Evolutionary conservation across 768 basidiomycete species (phyloP).

Genomic region (Serendipita sp.): DNA sequence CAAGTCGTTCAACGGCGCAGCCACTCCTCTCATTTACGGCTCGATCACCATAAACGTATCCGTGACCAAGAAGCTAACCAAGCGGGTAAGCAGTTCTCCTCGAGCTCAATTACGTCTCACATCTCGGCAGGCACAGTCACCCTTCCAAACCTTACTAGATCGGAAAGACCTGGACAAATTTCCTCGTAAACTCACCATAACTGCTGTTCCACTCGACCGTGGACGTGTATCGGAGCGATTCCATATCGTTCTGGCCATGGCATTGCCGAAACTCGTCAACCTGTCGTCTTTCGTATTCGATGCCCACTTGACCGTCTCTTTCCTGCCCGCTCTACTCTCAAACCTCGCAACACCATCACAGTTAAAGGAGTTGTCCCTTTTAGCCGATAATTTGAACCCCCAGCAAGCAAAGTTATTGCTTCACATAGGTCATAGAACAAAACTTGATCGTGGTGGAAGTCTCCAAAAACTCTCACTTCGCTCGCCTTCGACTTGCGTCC

Average conservation of each 20-base stretch:
- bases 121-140: not conserved
- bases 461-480: too few relatives aligned
- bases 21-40: constrained; percentile 45
- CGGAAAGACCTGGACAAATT: not conserved
- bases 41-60: constrained; percentile 19
- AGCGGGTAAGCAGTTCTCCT: not conserved
- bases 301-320: not conserved
- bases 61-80: not conserved
- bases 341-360: not conserved
- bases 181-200: not conserved
- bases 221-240: not conserved
- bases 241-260: not conserved
- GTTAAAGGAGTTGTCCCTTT: not conserved
- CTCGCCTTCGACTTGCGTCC: too few relatives aligned
- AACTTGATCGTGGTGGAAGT: too few relatives aligned
- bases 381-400: not conserved
- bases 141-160: not conserved
- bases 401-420: not conserved
- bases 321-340: not conserved
- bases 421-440: not conserved
- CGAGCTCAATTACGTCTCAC: not conserved
- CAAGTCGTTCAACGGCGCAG: constrained; percentile 45
- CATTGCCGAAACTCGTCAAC: not conserved
- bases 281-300: not conserved
- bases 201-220: not conserved